These are phyloP conservation scores for Alternaria longipes DNA, from an alignment of 2,329 filamentous ascomycete species.

Conservation along the genomic window DNA sequence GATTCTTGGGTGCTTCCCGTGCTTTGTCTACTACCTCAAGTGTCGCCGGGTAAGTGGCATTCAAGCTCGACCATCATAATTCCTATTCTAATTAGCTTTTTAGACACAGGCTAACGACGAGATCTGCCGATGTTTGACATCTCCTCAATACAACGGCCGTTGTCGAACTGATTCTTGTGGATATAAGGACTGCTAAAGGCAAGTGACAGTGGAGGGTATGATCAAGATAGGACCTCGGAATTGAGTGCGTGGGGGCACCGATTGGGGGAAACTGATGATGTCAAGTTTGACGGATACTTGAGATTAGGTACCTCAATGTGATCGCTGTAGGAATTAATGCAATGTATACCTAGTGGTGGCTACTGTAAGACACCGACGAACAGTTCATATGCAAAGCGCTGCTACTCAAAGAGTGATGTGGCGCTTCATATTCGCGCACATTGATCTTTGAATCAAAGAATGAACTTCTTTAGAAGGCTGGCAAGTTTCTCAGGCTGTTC, in stretches of 20 bases:
- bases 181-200: neutral
- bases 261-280: neutral
- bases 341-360: neutral
- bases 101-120: neutral
- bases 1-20: neutral
- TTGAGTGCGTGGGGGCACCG: neutral
- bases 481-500: constrained; percentile 31
- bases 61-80: neutral
- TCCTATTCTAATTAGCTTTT: neutral
- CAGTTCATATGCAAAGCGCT: neutral
- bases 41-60: neutral
- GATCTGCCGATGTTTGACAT: neutral
- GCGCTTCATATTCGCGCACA: neutral
- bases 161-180: neutral
- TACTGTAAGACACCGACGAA: neutral
- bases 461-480: constrained; percentile 24
- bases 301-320: neutral
- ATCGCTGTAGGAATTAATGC: neutral
- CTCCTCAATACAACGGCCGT: neutral
- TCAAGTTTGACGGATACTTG: neutral
- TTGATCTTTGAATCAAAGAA: neutral
- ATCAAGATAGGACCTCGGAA: neutral
- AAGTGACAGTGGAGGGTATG: neutral
- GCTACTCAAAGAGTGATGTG: neutral
- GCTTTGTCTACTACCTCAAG: neutral